Evolutionary conservation across 1,284 basidiomycete genomes (phyloP), one percentile per base, ranked within the genome.

Genomic region (Ustilago trichophora): DNA sequence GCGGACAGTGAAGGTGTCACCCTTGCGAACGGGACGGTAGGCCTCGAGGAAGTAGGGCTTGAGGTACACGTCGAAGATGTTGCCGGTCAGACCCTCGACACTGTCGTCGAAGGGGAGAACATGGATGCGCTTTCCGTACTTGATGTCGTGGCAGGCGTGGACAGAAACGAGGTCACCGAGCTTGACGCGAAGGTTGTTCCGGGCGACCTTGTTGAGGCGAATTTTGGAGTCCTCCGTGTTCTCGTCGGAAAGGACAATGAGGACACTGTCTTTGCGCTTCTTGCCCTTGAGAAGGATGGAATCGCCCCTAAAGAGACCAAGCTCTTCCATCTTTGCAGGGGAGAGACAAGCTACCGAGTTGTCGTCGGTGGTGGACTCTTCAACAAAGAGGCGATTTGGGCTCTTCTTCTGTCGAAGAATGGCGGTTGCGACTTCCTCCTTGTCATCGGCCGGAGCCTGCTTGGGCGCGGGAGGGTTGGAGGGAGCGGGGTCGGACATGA

Each of bases 11-110:
- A 99, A 99, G 11, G 95, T 97, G 82, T 98, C 96, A 49, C 95
- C 94, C 85, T 93, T 93, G 78, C 92, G 89, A 40, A 97, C 89
- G 24, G 94, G 93, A 32, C 93, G 89, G 84, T 96, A 96, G 8
- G 92, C 92, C 84, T 98, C 96, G n/a, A 98, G 88, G 90, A 99
- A 99, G 84, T 99, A 99, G 0, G 95, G 96, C 85, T 87, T 97
- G 71, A 99, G 88, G 84, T 95, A 98, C 42, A 98, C 94, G 80
- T 99, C 96, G 77, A 98, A 99, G 70, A 99, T 87, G 85, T 98
- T 98, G 27, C 96, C 96, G 72, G 93, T 95, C 44, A 99, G 86
- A 75, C 87, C 96, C 84, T 98, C 96, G 67, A 98, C 86, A 10
- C 95, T 98, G 85, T 99, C 96, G 78, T 98, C 94, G 80, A 99